Base-by-base conservation (phyloP, 192 early-diverging fungal genomes). In the Coemansia sp. region DNA sequence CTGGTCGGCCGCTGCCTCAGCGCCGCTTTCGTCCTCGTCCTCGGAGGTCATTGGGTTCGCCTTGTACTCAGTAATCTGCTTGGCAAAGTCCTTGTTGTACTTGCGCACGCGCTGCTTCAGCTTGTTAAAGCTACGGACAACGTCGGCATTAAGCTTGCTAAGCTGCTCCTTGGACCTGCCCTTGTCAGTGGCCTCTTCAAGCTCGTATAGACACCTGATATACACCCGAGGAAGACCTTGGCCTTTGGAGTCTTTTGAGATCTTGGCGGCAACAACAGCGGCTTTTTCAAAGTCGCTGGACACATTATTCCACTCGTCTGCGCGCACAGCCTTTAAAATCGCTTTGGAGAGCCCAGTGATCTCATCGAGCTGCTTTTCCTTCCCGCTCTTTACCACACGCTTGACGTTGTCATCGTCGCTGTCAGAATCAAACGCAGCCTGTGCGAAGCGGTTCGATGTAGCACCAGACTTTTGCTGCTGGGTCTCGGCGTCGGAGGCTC, bases 21-120 rank as follows among this genome's bases (percentile, higher is more conserved):
- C 34, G 11, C 23, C 21, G 21, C 62, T 74, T 6, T 69, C 73
- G 23, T 16, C 39, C 33, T 63, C 77, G 43, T 75, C 73, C 12
- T 73, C 80, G 6, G 77, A 74, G 26, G 58, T 67, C 35, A 62
- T 59, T 5, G 84, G 84, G 67, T 83, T 83, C 30, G 68, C 75
- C 63, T 81, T 75, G 63, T 81, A 98, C 60, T 82, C 85, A 51
- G 87, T 85, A 43, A 99, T 90, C 63, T 89, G 85, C 2, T 73
- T 78, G 65, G 94, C 89, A 62, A 86, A 89, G 49, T 76, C 61
- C 84, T 94, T 95, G 85, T 85, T 88, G 79, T 89, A 84, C 88
- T 99, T 97, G 84, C 91, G 92, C 67, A 97, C 60, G 71, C 92
- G 94, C 76, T 94, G 92, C 88, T 96, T 97, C 87, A 98, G 90